phyloP scores from a whole-genome alignment of 345 rosid genomes.

The Eucalyptus marginata region DNA sequence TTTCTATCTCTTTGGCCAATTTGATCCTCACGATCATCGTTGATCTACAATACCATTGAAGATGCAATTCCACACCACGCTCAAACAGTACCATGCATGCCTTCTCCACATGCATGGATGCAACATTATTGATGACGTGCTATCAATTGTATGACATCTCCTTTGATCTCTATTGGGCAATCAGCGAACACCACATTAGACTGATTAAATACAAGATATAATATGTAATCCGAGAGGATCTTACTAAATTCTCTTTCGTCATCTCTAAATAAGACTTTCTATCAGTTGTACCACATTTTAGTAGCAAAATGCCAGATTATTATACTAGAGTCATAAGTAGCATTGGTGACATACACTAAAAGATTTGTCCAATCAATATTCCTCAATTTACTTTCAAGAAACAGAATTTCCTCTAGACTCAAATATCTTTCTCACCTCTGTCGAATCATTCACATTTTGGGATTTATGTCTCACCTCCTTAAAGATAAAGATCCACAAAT shows the following conservation, averaged over 20 bases:
- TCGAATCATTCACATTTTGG: background rate
- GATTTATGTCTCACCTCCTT: background rate
- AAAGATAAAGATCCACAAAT: background rate
- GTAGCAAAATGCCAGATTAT: background rate
- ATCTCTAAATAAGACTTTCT: background rate
- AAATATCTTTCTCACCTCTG: background rate
- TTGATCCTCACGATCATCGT: accelerated
- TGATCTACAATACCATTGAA: background rate
- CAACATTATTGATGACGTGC: background rate
- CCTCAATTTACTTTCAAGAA: background rate
- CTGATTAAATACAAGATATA: background rate
- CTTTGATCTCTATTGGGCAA: background rate
- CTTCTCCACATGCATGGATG: background rate
- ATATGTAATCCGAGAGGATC: accelerated
- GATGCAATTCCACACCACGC: background rate
- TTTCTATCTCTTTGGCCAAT: background rate
- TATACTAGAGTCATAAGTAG: background rate
- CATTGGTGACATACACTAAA: background rate
- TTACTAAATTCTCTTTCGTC: background rate
- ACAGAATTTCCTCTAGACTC: background rate
- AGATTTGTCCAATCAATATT: background rate
- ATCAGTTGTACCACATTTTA: background rate
- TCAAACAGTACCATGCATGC: background rate
- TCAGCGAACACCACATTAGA: background rate
- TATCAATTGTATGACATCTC: accelerated